Percentiles rank a stretch among this genome's conserved stretches.
phyloP scores from a whole-genome alignment of 768 basidiomycete species.

The Boletus vinaceobasis region DNA sequence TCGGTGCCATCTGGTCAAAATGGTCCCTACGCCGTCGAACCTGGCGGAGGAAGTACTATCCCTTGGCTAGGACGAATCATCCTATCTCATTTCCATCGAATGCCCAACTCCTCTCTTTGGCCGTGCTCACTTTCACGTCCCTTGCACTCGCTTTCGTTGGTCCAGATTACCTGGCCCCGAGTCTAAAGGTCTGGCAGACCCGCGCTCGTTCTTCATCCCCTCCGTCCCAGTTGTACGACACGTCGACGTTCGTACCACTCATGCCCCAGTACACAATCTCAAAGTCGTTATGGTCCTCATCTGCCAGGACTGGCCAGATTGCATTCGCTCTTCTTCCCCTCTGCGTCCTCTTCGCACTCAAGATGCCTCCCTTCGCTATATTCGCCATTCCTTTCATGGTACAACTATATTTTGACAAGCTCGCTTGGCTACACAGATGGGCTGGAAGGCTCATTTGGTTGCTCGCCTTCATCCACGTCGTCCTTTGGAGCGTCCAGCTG shows the following conservation, averaged over 20 bases:
- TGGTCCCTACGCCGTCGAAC: conserved; percentile 57
- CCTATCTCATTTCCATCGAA: conserved; percentile 55
- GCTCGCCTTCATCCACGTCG: conserved; percentile 56
- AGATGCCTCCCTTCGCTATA: conserved; percentile 66
- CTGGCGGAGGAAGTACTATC: conserved; percentile 51
- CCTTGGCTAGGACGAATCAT: conserved; percentile 33
- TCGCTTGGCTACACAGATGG: conserved; percentile 70
- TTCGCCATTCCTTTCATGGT: conserved; percentile 60
- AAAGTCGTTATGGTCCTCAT: conserved; percentile 71
- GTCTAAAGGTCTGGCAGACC: conserved; percentile 44
- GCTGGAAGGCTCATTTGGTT: conserved; percentile 68
- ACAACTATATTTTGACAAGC: conserved; percentile 73
- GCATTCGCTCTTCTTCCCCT: conserved; percentile 72
- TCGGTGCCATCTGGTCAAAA: conserved; percentile 55
- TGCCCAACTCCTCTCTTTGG: conserved; percentile 53
- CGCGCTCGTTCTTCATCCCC: conserved; percentile 22
- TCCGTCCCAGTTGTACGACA: conserved; percentile 27
- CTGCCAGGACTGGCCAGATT: conserved; percentile 63
- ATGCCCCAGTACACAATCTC: conserved; percentile 57
- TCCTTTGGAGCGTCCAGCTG: conserved; percentile 69
- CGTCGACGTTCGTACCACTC: conserved; percentile 35
- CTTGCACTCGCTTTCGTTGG: conserved; percentile 54
- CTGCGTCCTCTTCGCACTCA: conserved; percentile 67
- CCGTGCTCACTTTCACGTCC: conserved; percentile 41
- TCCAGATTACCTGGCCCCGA: conserved; percentile 64